A percentile compares a stretch with the other conserved stretches of the same genome.
Conservation (phyloP, 2,329 filamentous ascomycete genomes). For the Metarhizium album region DNA sequence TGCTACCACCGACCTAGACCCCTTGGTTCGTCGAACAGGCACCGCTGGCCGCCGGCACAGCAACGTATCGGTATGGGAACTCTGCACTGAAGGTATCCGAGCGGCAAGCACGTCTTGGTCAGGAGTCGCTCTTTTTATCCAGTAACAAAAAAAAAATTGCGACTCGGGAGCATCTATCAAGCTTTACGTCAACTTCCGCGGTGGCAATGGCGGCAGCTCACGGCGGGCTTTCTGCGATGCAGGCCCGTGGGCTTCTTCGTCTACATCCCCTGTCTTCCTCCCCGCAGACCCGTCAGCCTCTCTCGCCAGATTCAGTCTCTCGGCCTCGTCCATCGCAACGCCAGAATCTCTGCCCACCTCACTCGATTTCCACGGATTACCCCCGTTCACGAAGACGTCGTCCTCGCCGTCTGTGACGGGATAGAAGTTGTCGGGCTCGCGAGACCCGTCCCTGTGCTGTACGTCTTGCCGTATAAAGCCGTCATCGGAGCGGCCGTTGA, state of each 20-base stretch:
- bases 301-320: neutral
- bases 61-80: no score
- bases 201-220: neutral
- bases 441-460: neutral
- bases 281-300: neutral
- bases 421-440: neutral
- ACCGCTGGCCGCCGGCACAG: no score
- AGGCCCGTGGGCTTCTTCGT: neutral
- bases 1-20: no score
- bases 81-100: no score
- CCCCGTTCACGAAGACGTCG: constrained; percentile 2
- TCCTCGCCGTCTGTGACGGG: neutral
- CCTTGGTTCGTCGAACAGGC: no score
- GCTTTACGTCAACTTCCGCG: neutral
- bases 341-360: neutral
- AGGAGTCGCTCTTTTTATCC: no score
- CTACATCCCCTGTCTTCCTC: neutral
- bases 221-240: neutral
- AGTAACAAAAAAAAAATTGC: neutral
- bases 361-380: neutral
- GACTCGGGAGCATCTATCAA: neutral
- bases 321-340: neutral
- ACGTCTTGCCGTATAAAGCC: neutral
- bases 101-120: neutral
- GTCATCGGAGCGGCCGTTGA: neutral